Conservation (phyloP, 768 basidiomycete genomes). For the Hericium rajendrae region DNA sequence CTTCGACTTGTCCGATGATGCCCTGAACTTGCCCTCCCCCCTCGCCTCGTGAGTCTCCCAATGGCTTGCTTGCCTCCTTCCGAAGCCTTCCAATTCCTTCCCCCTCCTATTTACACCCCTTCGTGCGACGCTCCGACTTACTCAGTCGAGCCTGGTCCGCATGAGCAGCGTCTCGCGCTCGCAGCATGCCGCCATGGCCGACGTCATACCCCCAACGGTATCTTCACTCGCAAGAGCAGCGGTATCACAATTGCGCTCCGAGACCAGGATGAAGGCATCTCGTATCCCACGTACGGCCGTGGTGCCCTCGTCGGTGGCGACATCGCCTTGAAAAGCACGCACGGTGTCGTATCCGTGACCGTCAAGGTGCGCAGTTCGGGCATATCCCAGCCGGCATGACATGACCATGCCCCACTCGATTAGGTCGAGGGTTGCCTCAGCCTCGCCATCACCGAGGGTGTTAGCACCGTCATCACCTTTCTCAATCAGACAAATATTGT, state of each 20-base stretch:
- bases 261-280: slow-evolving; percentile 33
- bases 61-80: background rate
- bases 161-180: slow-evolving; percentile 47
- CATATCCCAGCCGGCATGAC: background rate
- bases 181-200: slow-evolving; percentile 31
- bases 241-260: slow-evolving; percentile 33
- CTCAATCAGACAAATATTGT: slow-evolving; percentile 7
- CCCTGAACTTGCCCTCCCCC: background rate
- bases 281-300: slow-evolving; percentile 37
- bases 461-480: slow-evolving; percentile 1
- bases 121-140: slow-evolving; percentile 48
- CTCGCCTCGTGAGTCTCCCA: background rate
- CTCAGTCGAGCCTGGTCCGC: slow-evolving; percentile 40
- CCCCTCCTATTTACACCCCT: slow-evolving; percentile 44
- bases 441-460: slow-evolving; percentile 5
- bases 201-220: slow-evolving; percentile 25
- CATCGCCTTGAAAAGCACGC: slow-evolving; percentile 30
- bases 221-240: slow-evolving; percentile 31
- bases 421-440: background rate
- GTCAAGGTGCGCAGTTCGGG: slow-evolving; percentile 31
- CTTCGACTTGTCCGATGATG: background rate
- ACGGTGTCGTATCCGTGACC: slow-evolving; percentile 31
- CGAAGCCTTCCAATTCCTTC: background rate
- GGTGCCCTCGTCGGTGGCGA: slow-evolving; percentile 31
- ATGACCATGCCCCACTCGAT: background rate